Percentiles rank a stretch among this genome's conserved stretches.
Conservation (phyloP, 1,284 basidiomycete genomes). For the Ceratobasidium theobromae region DNA sequence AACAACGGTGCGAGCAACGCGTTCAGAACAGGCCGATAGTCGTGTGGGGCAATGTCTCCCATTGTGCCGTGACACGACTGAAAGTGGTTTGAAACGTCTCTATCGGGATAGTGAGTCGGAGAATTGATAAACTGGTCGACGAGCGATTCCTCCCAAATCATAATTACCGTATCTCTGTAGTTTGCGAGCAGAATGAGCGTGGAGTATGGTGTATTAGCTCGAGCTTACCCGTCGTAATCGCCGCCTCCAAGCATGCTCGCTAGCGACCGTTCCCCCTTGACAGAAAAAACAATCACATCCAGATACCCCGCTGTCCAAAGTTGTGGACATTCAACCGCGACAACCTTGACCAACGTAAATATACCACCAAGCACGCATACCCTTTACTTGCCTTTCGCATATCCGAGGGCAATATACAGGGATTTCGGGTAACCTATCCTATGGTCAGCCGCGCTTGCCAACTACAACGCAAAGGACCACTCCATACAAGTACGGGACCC, state of each 20-base stretch:
- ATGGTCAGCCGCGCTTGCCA: not conserved
- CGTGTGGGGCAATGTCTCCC: not conserved
- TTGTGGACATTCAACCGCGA: constrained; percentile 11
- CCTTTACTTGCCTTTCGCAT: constrained; percentile 12
- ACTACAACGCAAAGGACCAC: not conserved
- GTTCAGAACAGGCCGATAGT: not conserved
- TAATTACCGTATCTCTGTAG: constrained; percentile 9
- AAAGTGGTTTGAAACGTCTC: constrained; percentile 12
- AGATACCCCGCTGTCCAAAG: constrained; percentile 17
- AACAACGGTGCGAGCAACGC: constrained; percentile 12
- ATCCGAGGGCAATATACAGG: constrained; percentile 24
- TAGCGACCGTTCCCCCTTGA: constrained; percentile 25
- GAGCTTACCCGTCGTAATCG: constrained; percentile 26
- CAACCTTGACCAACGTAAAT: not conserved
- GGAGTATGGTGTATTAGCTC: not conserved
- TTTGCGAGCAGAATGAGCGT: not conserved
- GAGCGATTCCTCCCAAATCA: constrained; percentile 25
- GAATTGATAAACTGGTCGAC: constrained; percentile 28
- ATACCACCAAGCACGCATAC: not conserved
- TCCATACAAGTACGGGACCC: constrained; percentile 16
- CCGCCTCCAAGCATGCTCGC: constrained; percentile 27
- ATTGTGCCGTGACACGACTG: not conserved
- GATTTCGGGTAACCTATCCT: constrained; percentile 17
- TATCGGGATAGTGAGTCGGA: constrained; percentile 7
- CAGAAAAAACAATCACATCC: constrained; percentile 28